Evolutionary conservation across 2,329 filamentous ascomycete species (phyloP), one percentile per base, ranked within the genome.

Genomic region (Penicillium sp.): DNA sequence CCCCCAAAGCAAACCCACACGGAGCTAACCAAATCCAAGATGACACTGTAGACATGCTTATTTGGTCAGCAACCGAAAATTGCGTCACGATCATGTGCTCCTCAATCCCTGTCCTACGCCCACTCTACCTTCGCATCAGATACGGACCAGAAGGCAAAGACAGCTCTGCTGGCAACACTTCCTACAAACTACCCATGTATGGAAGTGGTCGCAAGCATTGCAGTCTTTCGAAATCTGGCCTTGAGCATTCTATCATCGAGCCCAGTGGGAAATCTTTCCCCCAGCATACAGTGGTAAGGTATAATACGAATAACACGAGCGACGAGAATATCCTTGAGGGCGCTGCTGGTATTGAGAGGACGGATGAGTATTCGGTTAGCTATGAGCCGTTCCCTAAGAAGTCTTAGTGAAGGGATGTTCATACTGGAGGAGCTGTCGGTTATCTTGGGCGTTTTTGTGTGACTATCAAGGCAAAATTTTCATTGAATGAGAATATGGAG

Each of bases 81-180:
- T 45, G 42, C 22, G 19, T 45, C 3, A 45, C 42, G 4, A 45
- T 45, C 19, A 45, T 45, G 19, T 45, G 42, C 10, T 45, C 42
- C 4, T 45, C 42, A 24, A 45, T 45, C 42, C 42, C 42, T 19
- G 42, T 45, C 42, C 12, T 45, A 5, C 42, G 42, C 4, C 19
- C 42, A 26, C 42, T 45, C 42, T 45, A 45, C 40, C 19, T 45
- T 15, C 42, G 42, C 42, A 45, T 45, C 42, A 45, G 22, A 45
- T 45, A 45, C 10, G 42, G 42, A 13, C 24, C 42, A 24, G 22
- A 45, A 45, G 42, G 42, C 19, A 26, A 15, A 45, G 42, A 45
- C 42, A 45, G 19, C 42, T 45, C 42, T 13, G 10, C 42, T 24
- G 42, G 42, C 10, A 45, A 45, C 22, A 45, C 22, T 5, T 45